Base-by-base conservation (phyloP, 2,329 filamentous ascomycete genomes). In the Neobulgaria alba region DNA sequence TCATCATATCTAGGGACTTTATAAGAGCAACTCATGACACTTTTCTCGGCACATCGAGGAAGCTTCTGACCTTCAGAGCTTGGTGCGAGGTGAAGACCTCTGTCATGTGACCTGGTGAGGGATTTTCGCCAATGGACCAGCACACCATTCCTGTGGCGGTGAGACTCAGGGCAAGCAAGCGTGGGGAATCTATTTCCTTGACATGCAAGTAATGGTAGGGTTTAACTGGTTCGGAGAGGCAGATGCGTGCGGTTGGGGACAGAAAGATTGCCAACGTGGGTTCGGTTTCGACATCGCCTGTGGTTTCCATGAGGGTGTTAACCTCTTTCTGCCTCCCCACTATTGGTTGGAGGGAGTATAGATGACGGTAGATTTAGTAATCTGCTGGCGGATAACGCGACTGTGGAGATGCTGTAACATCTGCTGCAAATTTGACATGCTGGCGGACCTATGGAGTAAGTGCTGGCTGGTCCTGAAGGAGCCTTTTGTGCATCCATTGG, bases 71-170 rank as follows among this genome's bases (percentile, higher is more conserved):
- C 23, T 26, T n/a, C n/a, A n/a, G n/a, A n/a, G n/a, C n/a, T n/a
- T n/a, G n/a, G n/a, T n/a, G n/a, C n/a, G n/a, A n/a, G n/a, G n/a
- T n/a, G n/a, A n/a, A n/a, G n/a, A n/a, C n/a, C 23, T 26, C 12
- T 7, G 12, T 26, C 37, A 38, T 35, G 38, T 43, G 37, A 42
- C 36, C 10, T 10, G n/a, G 12, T 38, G 23, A 26, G 23, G 23
- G 23, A 26, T 26, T 26, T 26, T 7, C 23, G 23, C 23, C 23
- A 26, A 26, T 26, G 23, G 23, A 26, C 23, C 7, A 26, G 12
- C 12, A n/a, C n/a, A n/a, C n/a, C n/a, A n/a, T 26, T 7, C 23
- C 23, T 26, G 7, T 26, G 23, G 7, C 23, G 23, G 12, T 7
- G 12, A 26, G 23, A 7, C 7, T 7, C 23, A 26, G 23, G 12